A percentile compares a stretch with the other conserved stretches of the same genome.
These are phyloP conservation scores for Tagetes patula DNA, from an alignment of 129 eudicot species.

Conservation along the genomic window DNA sequence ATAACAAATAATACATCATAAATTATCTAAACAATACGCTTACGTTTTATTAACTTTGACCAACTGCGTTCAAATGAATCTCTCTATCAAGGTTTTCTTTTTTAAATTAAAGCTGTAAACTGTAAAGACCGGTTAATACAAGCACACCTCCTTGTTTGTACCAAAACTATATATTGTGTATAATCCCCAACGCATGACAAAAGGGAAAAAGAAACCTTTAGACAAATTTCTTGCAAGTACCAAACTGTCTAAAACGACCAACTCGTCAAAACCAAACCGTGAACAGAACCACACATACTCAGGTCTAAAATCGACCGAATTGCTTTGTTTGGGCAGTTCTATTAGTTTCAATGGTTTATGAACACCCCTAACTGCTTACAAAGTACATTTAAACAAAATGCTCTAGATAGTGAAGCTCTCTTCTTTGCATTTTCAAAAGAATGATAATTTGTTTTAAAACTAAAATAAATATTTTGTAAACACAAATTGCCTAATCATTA, in stretches of 20 bases:
- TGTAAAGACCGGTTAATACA: slow-evolving; percentile 33
- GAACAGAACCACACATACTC: background rate
- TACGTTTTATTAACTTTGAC: slow-evolving; percentile 25
- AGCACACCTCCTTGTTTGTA: slow-evolving; percentile 25
- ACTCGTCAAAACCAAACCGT: background rate
- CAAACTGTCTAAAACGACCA: background rate
- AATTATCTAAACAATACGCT: slow-evolving; percentile 15
- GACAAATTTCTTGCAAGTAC: slow-evolving; percentile 3
- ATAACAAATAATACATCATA: slow-evolving; percentile 1
- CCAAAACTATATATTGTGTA: slow-evolving; percentile 33
- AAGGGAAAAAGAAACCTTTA: slow-evolving; percentile 14
- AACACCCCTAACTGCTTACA: too few species aligned
- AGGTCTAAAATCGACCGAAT: background rate
- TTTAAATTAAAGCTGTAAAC: slow-evolving; percentile 27
- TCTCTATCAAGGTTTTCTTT: slow-evolving; percentile 29
- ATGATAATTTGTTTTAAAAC: background rate
- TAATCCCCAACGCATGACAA: slow-evolving; percentile 21
- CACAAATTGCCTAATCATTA: background rate
- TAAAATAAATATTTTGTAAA: slow-evolving; percentile 11
- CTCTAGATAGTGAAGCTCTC: background rate
- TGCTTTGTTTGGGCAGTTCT: background rate
- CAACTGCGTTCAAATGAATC: slow-evolving; percentile 26
- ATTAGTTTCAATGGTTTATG: too few species aligned
- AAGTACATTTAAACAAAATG: background rate
- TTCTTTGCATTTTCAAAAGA: background rate